These are phyloP conservation scores for Pistacia atlantica DNA, from an alignment of 345 rosid species.

Conservation along the genomic window DNA sequence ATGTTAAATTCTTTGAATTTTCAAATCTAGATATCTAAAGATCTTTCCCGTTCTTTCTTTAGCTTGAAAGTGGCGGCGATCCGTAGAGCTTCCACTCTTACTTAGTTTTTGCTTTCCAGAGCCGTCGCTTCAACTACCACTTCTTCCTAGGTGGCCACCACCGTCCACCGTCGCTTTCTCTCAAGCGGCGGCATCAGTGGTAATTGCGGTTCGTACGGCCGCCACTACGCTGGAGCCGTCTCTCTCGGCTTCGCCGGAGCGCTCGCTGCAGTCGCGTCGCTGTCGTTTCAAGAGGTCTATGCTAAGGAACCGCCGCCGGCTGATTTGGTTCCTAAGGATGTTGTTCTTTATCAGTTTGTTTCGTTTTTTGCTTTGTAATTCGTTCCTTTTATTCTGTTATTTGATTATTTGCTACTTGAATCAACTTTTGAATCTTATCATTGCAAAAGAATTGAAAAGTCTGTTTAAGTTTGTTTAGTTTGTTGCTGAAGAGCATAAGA, in stretches of 20 bases:
- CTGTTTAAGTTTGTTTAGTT: too few relatives aligned
- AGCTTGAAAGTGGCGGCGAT: slow-evolving; percentile 16
- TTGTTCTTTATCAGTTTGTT: slow-evolving; percentile 77
- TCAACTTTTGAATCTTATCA: too few relatives aligned
- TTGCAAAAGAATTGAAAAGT: too few relatives aligned
- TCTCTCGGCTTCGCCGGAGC: slow-evolving; percentile 43
- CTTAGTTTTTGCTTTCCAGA: slow-evolving; percentile 38
- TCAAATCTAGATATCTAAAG: too few relatives aligned
- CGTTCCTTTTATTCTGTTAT: neutral
- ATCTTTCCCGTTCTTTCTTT: neutral
- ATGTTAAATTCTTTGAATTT: too few relatives aligned
- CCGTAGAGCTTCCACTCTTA: slow-evolving; percentile 42
- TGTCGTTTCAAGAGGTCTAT: slow-evolving; percentile 43
- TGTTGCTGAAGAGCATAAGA: too few relatives aligned
- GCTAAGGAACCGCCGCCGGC: slow-evolving; percentile 58
- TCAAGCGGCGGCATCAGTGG: slow-evolving; percentile 28
- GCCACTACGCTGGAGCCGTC: slow-evolving; percentile 21
- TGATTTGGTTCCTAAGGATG: slow-evolving; percentile 60
- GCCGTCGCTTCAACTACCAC: slow-evolving; percentile 20
- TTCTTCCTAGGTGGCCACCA: neutral
- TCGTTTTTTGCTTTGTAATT: neutral
- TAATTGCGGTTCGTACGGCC: slow-evolving; percentile 26
- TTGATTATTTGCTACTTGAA: neutral
- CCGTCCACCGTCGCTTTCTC: slow-evolving; percentile 30
- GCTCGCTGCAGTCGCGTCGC: slow-evolving; percentile 27